A percentile compares a stretch with the other conserved stretches of the same genome.
phyloP scores from a whole-genome alignment of 768 basidiomycete genomes.

The Suillus ampliporus region DNA sequence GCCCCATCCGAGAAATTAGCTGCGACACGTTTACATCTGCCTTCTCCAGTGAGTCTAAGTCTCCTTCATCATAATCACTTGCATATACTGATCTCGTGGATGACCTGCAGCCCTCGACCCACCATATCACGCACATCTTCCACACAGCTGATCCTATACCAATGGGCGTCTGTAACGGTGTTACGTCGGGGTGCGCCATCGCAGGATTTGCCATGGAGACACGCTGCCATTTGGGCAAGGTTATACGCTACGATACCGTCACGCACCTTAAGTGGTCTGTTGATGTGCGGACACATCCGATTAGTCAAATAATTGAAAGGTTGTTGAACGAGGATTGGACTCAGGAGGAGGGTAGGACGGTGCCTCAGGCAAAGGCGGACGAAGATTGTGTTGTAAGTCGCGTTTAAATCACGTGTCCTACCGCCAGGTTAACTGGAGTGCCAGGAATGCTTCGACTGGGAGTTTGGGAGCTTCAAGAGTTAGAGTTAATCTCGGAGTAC shows the following conservation, averaged over 20 bases:
- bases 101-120: conserved; percentile 59
- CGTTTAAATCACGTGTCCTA: neutral
- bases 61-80: neutral
- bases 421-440: conserved; percentile 5
- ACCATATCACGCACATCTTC: conserved; percentile 86
- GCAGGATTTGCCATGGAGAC: conserved; percentile 89
- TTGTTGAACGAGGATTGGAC: conserved; percentile 59
- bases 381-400: conserved; percentile 67
- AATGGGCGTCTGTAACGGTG: conserved; percentile 82
- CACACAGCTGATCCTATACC: conserved; percentile 95
- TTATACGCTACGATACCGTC: conserved; percentile 86
- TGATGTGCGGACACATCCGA: conserved; percentile 71
- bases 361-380: conserved; percentile 57
- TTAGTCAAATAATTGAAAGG: conserved; percentile 72
- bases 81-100: conserved; percentile 9
- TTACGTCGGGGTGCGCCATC: conserved; percentile 76
- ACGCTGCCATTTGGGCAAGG: conserved; percentile 86
- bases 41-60: conserved; percentile 65
- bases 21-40: conserved; percentile 82
- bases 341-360: conserved; percentile 49
- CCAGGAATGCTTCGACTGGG: conserved; percentile 79
- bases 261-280: conserved; percentile 81
- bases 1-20: conserved; percentile 77
- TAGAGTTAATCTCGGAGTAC: neutral
- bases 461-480: conserved; percentile 53